Evolutionary conservation across 345 rosid species (phyloP), one percentile per base, ranked within the genome.

Genomic region (Populus pruinosa): DNA sequence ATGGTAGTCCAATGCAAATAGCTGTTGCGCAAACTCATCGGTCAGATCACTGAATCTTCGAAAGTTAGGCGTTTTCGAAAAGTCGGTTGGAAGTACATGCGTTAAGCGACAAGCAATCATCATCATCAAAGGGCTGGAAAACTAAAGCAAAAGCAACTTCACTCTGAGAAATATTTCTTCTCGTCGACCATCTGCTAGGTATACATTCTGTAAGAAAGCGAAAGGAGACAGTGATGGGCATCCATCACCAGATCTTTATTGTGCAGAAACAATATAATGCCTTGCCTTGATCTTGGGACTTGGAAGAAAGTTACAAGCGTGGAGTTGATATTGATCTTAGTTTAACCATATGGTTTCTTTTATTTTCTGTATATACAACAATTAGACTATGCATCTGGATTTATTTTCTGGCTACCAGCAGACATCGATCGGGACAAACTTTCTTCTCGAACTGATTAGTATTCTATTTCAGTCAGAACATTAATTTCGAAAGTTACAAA

Each of bases 61-160:
- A 75, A 75, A 66, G 71, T 33, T 5, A 16, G 71, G 47, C 61
- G 33, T 56, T 25, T 73, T 18, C 1, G 27, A 73, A 62, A 62
- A 27, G 76, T 64, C 1, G 61, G 70, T 1, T 44, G 71, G 69
- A 74, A 74, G 1, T 11, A 31, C 31, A 74, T 5, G 0, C 27
- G 59, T 17, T 25, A 43, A 17, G 77, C 50, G 53, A 75, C 78
- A 65, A 27, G 78, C 31, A 47, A n/a, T 75, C 27, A 9, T 23
- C 33, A n/a, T 10, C 38, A 33, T 31, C 68, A 65, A 66, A 16
- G 36, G 16, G 2, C 2, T 5, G 25, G 21, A 16, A 11, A 8
- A 18, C 33, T 17, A 75, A 75, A 75, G 63, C 61, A 20, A 75
- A 47, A 66, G 71, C 67, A 47, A 12, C 47, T 49, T 16, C 20